A percentile compares a stretch with the other conserved stretches of the same genome.
Evolutionary conservation across 1,284 basidiomycete species (phyloP).

Genomic region (Cystodermella granulosa): DNA sequence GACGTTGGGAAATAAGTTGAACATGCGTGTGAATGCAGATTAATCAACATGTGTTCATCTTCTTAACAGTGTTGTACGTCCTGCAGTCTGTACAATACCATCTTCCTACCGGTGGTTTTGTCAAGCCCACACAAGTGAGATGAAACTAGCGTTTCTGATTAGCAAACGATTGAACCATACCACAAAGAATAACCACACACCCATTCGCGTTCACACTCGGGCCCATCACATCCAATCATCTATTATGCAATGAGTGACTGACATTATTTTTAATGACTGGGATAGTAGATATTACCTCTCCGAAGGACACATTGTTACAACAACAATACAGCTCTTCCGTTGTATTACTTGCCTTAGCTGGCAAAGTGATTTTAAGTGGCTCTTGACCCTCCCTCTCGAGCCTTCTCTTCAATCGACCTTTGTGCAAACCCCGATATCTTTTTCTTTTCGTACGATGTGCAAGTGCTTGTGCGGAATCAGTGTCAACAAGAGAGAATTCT

Average conservation of each 20-base stretch:
- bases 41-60: constrained; percentile 17
- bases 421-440: constrained; percentile 12
- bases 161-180: constrained; percentile 2
- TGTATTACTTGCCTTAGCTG: constrained; percentile 30
- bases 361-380: constrained; percentile 43
- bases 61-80: constrained; percentile 15
- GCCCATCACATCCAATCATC: constrained; percentile 82
- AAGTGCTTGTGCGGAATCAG: neutral
- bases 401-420: constrained; percentile 17
- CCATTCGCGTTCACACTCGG: constrained; percentile 71
- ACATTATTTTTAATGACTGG: too few relatives aligned
- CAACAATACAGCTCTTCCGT: constrained; percentile 68
- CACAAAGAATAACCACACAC: constrained; percentile 38
- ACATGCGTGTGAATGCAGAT: constrained; percentile 42
- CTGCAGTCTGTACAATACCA: constrained; percentile 73
- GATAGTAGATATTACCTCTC: constrained; percentile 53
- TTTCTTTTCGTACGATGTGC: constrained; percentile 11
- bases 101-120: constrained; percentile 55
- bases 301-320: constrained; percentile 71
- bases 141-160: constrained; percentile 55
- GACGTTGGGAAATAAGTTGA: constrained; percentile 66
- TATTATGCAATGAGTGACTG: constrained; percentile 25
- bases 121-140: constrained; percentile 62
- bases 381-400: constrained; percentile 8
- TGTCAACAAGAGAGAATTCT: neutral